Conservation (phyloP, 345 rosid genomes). For the Salix arbutifolia region DNA sequence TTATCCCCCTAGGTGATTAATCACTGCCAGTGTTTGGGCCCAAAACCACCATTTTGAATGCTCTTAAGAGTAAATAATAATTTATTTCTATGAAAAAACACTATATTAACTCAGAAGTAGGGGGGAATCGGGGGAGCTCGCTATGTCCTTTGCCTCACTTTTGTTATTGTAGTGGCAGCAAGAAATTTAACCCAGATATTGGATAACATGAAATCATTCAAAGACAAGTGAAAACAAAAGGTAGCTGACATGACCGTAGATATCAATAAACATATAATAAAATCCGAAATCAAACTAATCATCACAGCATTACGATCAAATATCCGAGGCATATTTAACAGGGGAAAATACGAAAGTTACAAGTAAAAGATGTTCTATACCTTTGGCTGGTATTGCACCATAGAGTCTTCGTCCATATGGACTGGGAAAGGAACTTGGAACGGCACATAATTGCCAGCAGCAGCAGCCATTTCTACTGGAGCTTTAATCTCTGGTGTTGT, state of each 20-base stretch:
- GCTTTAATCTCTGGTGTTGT: constrained; percentile 83
- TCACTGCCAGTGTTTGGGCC: not conserved
- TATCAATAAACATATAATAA: not conserved
- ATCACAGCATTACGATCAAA: not conserved
- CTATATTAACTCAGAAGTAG: not conserved
- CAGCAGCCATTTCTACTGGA: constrained; percentile 67
- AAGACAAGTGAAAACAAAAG: not conserved
- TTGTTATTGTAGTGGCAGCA: not conserved
- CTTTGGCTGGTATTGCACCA: constrained; percentile 34
- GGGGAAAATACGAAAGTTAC: not conserved
- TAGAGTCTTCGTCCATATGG: constrained; percentile 42
- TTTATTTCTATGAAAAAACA: not conserved
- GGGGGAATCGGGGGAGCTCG: not conserved
- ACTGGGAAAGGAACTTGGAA: constrained; percentile 48
- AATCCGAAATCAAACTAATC: not conserved
- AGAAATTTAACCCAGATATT: not conserved
- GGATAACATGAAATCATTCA: not conserved
- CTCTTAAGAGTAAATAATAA: not conserved
- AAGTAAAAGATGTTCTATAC: constrained; percentile 2
- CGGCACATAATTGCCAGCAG: constrained; percentile 50
- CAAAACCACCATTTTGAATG: not conserved
- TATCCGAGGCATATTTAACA: not conserved
- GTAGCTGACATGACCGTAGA: not conserved
- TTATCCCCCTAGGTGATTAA: not conserved
- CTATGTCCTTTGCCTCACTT: not conserved